These are phyloP conservation scores for Paramecium sexaurelia DNA, from an alignment of 73 alveolate species.

Conservation along the genomic window DNA sequence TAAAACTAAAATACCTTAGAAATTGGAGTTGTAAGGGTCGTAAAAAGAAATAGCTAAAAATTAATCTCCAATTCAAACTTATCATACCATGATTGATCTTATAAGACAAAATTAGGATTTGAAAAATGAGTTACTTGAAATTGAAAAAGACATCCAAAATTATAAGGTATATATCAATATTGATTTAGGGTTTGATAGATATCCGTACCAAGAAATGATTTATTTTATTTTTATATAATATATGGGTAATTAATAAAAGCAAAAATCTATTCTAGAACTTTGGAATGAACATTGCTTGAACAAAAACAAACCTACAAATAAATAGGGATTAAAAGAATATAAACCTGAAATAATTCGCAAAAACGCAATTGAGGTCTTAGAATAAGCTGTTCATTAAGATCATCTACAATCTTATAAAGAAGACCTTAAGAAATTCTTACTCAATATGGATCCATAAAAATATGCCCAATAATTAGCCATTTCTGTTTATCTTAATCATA, in stretches of 20 bases:
- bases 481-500: background rate
- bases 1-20: background rate
- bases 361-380: background rate
- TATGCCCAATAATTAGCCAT: background rate
- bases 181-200: background rate
- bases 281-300: background rate
- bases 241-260: background rate
- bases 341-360: background rate
- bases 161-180: background rate
- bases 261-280: background rate
- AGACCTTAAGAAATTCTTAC: background rate
- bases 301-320: background rate
- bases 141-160: slow-evolving; percentile 19
- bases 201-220: background rate
- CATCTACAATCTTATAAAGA: background rate
- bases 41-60: background rate
- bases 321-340: background rate
- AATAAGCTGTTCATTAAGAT: background rate
- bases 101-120: slow-evolving; percentile 3
- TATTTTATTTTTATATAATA: background rate
- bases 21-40: background rate
- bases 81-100: slow-evolving; percentile 5
- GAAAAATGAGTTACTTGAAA: background rate
- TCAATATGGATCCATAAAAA: background rate
- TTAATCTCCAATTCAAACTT: background rate